Conservation (phyloP, 805 yeast species). For the Pichia sporocuriosa region DNA sequence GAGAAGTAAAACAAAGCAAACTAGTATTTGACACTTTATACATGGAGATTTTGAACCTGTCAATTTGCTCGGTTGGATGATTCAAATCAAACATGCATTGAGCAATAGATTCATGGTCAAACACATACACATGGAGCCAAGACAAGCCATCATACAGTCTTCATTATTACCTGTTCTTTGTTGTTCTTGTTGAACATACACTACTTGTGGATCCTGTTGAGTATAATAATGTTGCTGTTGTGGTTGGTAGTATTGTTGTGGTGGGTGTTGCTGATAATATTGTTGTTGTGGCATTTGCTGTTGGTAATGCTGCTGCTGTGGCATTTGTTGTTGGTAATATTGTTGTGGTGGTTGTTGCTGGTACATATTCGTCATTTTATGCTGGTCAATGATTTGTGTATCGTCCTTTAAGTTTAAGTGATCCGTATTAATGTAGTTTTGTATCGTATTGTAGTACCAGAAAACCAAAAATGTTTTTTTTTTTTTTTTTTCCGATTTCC, state of each 20-base stretch:
- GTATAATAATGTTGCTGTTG: constrained; percentile 2
- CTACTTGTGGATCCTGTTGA: constrained; percentile 2
- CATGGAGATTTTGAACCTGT: too few relatives aligned
- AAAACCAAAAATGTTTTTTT: too few relatives aligned
- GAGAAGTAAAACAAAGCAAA: not conserved
- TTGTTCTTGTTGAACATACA: constrained; percentile 8
- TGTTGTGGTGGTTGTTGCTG: constrained; percentile 1
- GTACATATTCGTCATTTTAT: not conserved
- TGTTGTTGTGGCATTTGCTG: not conserved
- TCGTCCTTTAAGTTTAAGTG: too few relatives aligned
- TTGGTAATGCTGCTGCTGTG: constrained; percentile 1
- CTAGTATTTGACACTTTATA: too few relatives aligned
- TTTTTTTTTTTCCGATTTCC: too few relatives aligned
- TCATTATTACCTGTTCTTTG: constrained; percentile 3
- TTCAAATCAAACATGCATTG: not conserved
- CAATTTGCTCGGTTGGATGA: not conserved
- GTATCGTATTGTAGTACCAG: too few relatives aligned
- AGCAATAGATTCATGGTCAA: constrained; percentile 4
- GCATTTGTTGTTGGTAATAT: not conserved
- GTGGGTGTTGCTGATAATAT: constrained; percentile 2
- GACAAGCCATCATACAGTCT: constrained; percentile 5
- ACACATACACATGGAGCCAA: constrained; percentile 7
- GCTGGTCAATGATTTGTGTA: not conserved
- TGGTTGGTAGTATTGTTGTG: not conserved
- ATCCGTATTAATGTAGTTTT: too few relatives aligned